phyloP scores from a whole-genome alignment of 2,329 filamentous ascomycete species.

The Chalara sp. region DNA sequence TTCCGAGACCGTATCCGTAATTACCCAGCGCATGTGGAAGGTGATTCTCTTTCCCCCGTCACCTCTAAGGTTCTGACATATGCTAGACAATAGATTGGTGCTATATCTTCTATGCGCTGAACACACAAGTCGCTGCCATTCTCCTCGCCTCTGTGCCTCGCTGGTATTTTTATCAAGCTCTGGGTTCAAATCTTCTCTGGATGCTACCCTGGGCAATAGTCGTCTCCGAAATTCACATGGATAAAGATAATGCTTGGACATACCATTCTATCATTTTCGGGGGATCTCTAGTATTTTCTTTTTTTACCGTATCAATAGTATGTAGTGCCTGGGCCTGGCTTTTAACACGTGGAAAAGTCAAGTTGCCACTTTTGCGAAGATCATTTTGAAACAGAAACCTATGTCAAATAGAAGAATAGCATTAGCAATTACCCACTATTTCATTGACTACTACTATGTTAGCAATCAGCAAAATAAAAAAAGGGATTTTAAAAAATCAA shows the following conservation, averaged over 20 bases:
- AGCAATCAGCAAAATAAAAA: too few species aligned
- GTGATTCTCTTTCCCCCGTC: conserved; percentile 5
- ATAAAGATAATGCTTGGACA: conserved; percentile 39
- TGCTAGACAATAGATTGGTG: conserved; percentile 52
- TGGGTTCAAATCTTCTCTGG: conserved; percentile 60
- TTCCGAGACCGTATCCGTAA: conserved; percentile 48
- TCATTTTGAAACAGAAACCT: too few species aligned
- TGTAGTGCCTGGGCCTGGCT: conserved; percentile 12
- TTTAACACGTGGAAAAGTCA: conserved; percentile 11
- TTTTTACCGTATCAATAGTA: conserved; percentile 28
- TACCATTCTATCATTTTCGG: conserved; percentile 63
- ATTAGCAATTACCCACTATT: too few species aligned
- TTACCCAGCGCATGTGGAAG: conserved; percentile 53
- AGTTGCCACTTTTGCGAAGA: background rate
- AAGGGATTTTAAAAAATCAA: too few species aligned
- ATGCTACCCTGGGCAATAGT: conserved; percentile 67
- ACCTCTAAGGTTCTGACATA: background rate
- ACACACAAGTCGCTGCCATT: conserved; percentile 58
- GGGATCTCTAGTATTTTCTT: conserved; percentile 61
- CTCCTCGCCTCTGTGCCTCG: conserved; percentile 53
- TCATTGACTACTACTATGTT: too few species aligned
- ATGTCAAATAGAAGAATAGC: too few species aligned
- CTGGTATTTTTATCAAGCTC: conserved; percentile 63
- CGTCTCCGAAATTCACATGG: conserved; percentile 42
- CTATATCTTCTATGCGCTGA: conserved; percentile 62